Evolutionary conservation across 306 rosid species (phyloP), one percentile per base, ranked within the genome.

Genomic region (Malus orientalis): DNA sequence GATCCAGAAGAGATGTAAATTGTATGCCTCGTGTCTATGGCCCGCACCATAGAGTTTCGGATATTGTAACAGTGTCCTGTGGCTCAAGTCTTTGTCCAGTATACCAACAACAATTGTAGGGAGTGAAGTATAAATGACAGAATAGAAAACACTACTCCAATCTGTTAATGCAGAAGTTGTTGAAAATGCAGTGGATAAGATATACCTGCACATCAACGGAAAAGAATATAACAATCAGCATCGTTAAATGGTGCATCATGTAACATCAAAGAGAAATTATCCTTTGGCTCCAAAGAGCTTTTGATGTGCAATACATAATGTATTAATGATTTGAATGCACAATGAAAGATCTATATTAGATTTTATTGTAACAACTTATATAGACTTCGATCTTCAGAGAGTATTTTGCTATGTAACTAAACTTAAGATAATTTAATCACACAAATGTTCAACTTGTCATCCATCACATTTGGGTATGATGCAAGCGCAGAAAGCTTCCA

Each of bases 101-200:
- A 96, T 79, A 71, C 99, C 99, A 78, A 96, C 98, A 84, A 96
- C 67, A 78, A 96, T 92, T 45, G 99, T 96, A 49, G 99, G 99
- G 65, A 96, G 64, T 22, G 99, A 96, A 40, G 99, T 96, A 85
- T 96, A 96, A 65, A 96, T 78, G 64, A 96, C 91, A 53, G 99
- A 96, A 85, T 92, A 96, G 77, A 92, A 89, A 45, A 96, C 99
- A 79, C 99, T 96, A 81, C 99, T 96, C 97, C 96, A 96, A 84
- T 96, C 99, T 15, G 99, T 96, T 76, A 96, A 84, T 16, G 99
- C 98, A 65, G 99, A 90, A 72, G 99, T 96, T 69, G 96, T 87
- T 69, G 96, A 90, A 83, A 87, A 96, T 51, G 96, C 96, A 23
- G 99, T 91, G 81, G 87, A 91, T 47, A 96, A 81, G 75, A 96